Evolutionary conservation across 2,329 filamentous ascomycete species (phyloP).

Genomic region (Botrytis medusae): DNA sequence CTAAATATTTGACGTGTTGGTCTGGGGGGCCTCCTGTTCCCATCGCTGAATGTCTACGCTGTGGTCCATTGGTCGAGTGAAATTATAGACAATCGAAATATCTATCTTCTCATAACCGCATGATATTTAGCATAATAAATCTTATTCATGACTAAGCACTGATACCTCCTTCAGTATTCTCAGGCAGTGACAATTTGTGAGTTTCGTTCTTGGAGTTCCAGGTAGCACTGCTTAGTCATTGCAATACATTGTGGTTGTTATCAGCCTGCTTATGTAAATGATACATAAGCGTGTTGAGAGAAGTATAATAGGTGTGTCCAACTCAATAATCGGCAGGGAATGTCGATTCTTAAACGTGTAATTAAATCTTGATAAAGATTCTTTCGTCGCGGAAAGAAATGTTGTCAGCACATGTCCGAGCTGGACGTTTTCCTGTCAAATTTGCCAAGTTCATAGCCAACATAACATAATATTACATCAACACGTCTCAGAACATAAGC

Average conservation of each 20-base stretch:
- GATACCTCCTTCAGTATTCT: background rate
- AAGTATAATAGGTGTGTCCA: background rate
- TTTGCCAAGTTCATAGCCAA: background rate
- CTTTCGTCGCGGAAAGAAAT: background rate
- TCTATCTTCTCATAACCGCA: background rate
- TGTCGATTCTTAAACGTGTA: background rate
- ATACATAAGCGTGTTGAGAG: background rate
- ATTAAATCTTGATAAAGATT: background rate
- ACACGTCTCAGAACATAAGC: background rate
- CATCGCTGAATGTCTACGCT: background rate
- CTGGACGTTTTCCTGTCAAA: background rate
- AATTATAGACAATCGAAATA: background rate
- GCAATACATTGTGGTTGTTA: background rate
- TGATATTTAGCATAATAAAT: background rate
- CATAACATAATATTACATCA: background rate
- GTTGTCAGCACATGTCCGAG: background rate
- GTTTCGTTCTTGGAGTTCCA: background rate
- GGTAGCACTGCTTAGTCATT: constrained; percentile 2
- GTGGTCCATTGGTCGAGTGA: background rate
- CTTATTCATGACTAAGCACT: background rate
- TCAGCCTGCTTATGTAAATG: background rate
- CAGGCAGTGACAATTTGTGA: background rate
- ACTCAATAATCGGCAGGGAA: background rate
- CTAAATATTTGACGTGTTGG: background rate
- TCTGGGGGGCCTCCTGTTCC: background rate